Base-by-base conservation (phyloP, 75 land plant species). In the Selaginella tamariscina region DNA sequence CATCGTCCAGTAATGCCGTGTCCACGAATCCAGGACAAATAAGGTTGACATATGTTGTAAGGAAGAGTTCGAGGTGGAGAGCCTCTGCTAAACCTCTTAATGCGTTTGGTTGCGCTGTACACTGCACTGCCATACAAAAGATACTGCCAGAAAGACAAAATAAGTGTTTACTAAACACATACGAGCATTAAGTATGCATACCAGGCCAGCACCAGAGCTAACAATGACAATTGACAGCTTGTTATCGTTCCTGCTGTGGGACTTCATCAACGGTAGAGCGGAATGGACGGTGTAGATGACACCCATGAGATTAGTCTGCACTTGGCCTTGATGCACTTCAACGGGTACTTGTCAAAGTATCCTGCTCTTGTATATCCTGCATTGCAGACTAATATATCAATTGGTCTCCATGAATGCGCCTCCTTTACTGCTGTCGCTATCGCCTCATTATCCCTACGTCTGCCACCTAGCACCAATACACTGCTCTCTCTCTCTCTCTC, bases 371-470 rank as follows among this genome's bases (percentile, higher is more conserved):
- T 64, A 18, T 74, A 30, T 0, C 80, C 80, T 23, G 78, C 78
- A 56, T 78, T 78, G 79, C 80, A 78, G 0, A 78, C 73, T 21
- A 78, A 73, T 13, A 78, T 32, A 56, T 78, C 80, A n/a, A 78
- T 70, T n/a, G 78, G 80, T 55, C 60, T 69, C 73, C 80, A 75
- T 1, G 29, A 30, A 55, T 27, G 27, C 29, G 80, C 69, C 24
- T 56, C 65, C 13, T 27, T 27, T 0, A 78, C 28, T 2, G 69
- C 78, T 18, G 33, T 26, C 2, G 73, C 15, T 23, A 75, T 72
- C 27, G 65, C 73, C n/a, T 56, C 44, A 24, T 54, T 18, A 31
- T 78, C 78, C 80, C 31, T 33, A 75, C 75, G 64, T 78, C 80
- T 26, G 64, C 80, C n/a, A 70, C 72, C 78, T 78, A n/a, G n/a